These are phyloP conservation scores for Artemisia tridentata DNA, from an alignment of 129 eudicot species.

Conservation along the genomic window DNA sequence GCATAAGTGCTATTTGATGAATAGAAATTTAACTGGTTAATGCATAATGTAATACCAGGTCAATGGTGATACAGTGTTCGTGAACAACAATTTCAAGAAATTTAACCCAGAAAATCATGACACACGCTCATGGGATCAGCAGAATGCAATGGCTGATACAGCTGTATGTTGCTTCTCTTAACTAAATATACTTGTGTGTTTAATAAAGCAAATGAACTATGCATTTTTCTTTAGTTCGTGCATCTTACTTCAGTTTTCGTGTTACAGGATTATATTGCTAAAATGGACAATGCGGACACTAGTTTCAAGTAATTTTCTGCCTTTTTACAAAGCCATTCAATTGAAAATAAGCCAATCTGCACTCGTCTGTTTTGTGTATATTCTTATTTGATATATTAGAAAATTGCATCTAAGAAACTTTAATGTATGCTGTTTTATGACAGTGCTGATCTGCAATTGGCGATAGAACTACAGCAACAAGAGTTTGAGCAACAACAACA, in stretches of 20 bases:
- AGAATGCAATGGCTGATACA: slow-evolving; percentile 59
- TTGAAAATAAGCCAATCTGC: background rate
- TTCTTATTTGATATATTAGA: background rate
- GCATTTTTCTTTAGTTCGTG: background rate
- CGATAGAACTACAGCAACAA: slow-evolving; percentile 86
- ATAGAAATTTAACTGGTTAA: background rate
- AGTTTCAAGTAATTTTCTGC: slow-evolving; percentile 56
- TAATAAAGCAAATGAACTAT: slow-evolving; percentile 1
- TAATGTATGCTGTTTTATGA: slow-evolving; percentile 22
- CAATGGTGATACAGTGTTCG: slow-evolving; percentile 73
- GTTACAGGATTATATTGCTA: slow-evolving; percentile 77
- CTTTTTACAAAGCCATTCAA: slow-evolving; percentile 5
- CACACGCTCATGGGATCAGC: slow-evolving; percentile 68
- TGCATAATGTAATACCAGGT: slow-evolving; percentile 48
- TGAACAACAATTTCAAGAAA: slow-evolving; percentile 64
- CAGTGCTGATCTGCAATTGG: slow-evolving; percentile 92
- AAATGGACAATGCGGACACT: slow-evolving; percentile 50
- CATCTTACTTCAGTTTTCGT: slow-evolving; percentile 4
- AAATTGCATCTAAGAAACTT: background rate
- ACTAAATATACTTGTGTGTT: background rate
- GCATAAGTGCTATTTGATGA: background rate
- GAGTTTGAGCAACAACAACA: slow-evolving; percentile 68
- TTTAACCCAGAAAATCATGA: slow-evolving; percentile 66
- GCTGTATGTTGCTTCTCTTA: slow-evolving; percentile 55
- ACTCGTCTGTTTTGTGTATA: background rate